Evolutionary conservation across 2,329 filamentous ascomycete species (phyloP).

Genomic region (Apiospora malaysiana): DNA sequence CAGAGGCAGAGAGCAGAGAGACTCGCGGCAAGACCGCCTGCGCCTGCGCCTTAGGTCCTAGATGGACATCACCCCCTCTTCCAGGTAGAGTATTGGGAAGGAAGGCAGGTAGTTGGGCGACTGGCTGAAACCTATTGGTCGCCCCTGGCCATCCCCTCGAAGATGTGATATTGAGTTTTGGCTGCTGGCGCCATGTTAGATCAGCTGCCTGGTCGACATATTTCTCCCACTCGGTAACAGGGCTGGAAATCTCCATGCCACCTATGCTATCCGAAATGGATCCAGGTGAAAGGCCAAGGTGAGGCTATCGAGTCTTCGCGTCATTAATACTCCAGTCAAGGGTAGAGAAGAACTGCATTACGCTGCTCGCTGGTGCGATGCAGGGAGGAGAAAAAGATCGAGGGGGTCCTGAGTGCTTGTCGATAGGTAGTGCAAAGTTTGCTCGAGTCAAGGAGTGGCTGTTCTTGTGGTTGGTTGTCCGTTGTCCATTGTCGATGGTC

Average conservation of each 20-base stretch:
- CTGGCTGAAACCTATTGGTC: background rate
- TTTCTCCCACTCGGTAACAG: background rate
- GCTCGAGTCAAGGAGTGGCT: slow-evolving; percentile 11
- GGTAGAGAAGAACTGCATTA: background rate
- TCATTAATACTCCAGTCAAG: background rate
- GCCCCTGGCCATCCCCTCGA: background rate
- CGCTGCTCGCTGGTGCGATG: background rate
- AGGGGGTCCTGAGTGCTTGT: background rate
- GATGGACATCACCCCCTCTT: background rate
- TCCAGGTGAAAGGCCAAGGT: background rate
- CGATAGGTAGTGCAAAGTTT: slow-evolving; percentile 2
- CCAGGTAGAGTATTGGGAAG: background rate
- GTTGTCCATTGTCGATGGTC: background rate
- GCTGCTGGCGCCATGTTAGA: background rate
- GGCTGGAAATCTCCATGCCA: background rate
- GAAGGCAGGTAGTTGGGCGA: background rate
- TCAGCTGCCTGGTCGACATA: background rate
- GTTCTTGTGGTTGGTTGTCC: background rate
- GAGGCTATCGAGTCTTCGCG: background rate
- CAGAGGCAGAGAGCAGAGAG: background rate
- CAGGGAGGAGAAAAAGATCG: slow-evolving; percentile 1
- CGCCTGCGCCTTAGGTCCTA: background rate
- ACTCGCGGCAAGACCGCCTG: background rate
- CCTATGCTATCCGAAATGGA: background rate
- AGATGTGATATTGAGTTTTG: background rate